Conservation (phyloP, 1,139 yeast species). For the Hanseniaspora gamundiae region DNA sequence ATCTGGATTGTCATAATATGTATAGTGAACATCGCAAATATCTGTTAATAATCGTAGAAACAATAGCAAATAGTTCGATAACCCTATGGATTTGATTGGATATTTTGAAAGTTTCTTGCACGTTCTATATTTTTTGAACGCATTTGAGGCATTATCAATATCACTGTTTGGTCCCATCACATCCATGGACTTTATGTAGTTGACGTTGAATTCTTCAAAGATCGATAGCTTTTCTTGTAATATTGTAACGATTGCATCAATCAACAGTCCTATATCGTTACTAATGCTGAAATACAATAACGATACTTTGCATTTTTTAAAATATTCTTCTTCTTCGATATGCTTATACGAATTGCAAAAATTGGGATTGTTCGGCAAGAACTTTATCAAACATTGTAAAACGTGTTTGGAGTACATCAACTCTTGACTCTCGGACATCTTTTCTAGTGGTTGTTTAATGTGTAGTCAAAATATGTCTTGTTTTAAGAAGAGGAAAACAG, state of each 20-base stretch:
- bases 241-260: slow-evolving; percentile 2
- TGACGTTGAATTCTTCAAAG: slow-evolving; percentile 6
- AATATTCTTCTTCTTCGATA: slow-evolving; percentile 7
- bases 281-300: slow-evolving; percentile 2
- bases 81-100: slow-evolving; percentile 7
- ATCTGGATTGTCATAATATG: background rate
- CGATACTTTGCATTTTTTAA: slow-evolving; percentile 4
- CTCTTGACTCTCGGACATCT: background rate
- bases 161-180: too few relatives aligned
- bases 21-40: slow-evolving; percentile 6
- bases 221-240: slow-evolving; percentile 5
- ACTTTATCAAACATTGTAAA: slow-evolving; percentile 6
- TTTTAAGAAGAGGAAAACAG: too few relatives aligned
- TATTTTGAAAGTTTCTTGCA: slow-evolving; percentile 5
- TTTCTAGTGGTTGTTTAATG: background rate
- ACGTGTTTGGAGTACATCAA: slow-evolving; percentile 5
- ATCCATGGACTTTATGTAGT: too few relatives aligned
- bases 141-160: too few relatives aligned
- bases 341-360: slow-evolving; percentile 6
- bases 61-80: slow-evolving; percentile 5
- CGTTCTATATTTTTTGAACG: background rate
- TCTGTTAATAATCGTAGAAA: slow-evolving; percentile 5
- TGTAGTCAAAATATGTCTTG: too few relatives aligned
- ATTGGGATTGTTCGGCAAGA: slow-evolving; percentile 8
- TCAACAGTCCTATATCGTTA: background rate